These are phyloP conservation scores for Neurospora sp. DNA, from an alignment of 495 filamentous ascomycete species.

Conservation along the genomic window DNA sequence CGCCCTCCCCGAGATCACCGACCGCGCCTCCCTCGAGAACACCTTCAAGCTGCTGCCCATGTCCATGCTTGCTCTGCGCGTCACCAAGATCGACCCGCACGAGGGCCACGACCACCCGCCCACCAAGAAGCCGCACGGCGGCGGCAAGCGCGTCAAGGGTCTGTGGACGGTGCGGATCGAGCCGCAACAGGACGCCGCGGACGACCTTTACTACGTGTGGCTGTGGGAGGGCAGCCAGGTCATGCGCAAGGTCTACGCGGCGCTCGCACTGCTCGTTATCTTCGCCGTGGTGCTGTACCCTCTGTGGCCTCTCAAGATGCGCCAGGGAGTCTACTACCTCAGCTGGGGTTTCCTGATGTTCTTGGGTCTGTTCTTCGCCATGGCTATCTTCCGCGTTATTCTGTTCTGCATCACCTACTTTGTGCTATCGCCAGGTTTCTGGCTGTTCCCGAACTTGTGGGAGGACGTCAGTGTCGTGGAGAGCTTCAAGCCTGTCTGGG, in stretches of 20 bases:
- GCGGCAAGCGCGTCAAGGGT: constrained; percentile 81
- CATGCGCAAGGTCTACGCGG: constrained; percentile 85
- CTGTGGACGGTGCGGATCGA: constrained; percentile 95
- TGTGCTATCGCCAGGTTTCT: constrained; percentile 72
- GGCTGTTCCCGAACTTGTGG: constrained; percentile 97
- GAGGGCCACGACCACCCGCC: constrained; percentile 58
- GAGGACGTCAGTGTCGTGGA: constrained; percentile 98
- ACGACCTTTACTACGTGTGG: constrained; percentile 94
- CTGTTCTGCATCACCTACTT: constrained; percentile 93
- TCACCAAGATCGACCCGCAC: constrained; percentile 69
- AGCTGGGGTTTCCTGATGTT: constrained; percentile 90
- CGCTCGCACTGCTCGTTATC: constrained; percentile 67
- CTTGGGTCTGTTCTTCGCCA: constrained; percentile 90
- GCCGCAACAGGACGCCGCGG: constrained; percentile 85
- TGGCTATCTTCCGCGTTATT: constrained; percentile 93
- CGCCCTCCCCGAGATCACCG: constrained; percentile 75
- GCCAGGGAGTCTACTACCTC: constrained; percentile 94
- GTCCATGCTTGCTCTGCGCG: constrained; percentile 88
- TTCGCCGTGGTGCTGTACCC: constrained; percentile 91
- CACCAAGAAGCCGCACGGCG: constrained; percentile 37
- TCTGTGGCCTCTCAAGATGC: constrained; percentile 84
- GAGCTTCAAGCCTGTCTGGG: constrained; percentile 93
- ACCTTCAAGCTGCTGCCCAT: constrained; percentile 91
- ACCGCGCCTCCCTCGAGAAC: constrained; percentile 79
- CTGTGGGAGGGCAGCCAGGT: constrained; percentile 90